These are phyloP conservation scores for Fusarium penzigii DNA, from an alignment of 2,329 filamentous ascomycete species.

Conservation along the genomic window DNA sequence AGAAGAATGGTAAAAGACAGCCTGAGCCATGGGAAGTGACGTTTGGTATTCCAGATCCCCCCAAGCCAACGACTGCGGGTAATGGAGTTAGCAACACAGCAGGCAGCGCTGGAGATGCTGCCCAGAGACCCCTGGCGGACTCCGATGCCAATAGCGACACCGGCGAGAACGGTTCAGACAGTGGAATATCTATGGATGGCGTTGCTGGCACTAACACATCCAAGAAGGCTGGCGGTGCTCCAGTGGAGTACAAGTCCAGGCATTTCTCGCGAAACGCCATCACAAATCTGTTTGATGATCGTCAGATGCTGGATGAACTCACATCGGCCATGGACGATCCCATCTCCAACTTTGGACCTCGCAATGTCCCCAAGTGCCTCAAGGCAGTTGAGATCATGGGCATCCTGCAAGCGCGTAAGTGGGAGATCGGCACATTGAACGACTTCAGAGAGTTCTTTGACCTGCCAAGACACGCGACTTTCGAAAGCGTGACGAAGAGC, in stretches of 20 bases:
- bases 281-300: constrained; percentile 10
- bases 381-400: constrained; percentile 60
- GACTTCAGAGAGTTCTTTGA: constrained; percentile 64
- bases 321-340: constrained; percentile 55
- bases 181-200: too few species aligned
- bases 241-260: too few species aligned
- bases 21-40: not conserved
- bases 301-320: constrained; percentile 33
- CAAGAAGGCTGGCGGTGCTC: too few species aligned
- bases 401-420: constrained; percentile 58
- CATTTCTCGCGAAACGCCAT: constrained; percentile 10
- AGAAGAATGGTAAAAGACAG: too few species aligned
- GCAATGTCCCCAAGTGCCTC: constrained; percentile 57
- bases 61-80: too few species aligned
- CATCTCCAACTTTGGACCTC: constrained; percentile 46
- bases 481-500: constrained; percentile 38
- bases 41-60: not conserved
- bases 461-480: constrained; percentile 55
- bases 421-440: constrained; percentile 61
- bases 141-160: too few species aligned
- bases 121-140: too few species aligned
- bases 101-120: too few species aligned
- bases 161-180: too few species aligned
- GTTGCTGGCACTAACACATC: too few species aligned
- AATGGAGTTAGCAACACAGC: too few species aligned